Base-by-base conservation (phyloP, 1,284 basidiomycete species). In the Sanguinoderma infundibulare region DNA sequence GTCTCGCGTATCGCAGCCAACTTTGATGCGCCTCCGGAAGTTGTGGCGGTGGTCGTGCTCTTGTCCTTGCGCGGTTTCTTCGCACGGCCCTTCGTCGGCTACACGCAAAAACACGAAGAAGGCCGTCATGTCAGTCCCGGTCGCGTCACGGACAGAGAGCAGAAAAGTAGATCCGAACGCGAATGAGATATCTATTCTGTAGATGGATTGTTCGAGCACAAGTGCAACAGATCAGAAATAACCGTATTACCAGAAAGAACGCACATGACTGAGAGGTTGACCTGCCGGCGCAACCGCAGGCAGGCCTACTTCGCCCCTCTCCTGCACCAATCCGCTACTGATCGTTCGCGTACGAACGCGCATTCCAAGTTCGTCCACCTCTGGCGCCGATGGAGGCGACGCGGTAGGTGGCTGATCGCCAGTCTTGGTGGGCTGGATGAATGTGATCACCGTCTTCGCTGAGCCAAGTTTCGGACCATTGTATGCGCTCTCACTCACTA, bases 211-310 rank as follows among this genome's bases (percentile, higher is more conserved):
- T 26, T 39, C 58, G 50, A 54, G 12, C 26, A n/a, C 47, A 39
- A 54, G 26, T 34, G 39, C 28, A 40, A 42, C 38, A 44, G 24
- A 65, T 51, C 22, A 51, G 49, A 68, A 73, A 71, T 69, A 69
- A 70, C 61, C 57, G 63, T 78, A 83, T 87, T 79, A 85, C 86
- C 87, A 80, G 81, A 86, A 83, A 80, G 83, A 83, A 92, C 90
- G 88, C 85, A 92, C 90, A 87, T 92, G 91, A 77, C 83, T 87
- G 79, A 92, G 77, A 67, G 90, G 86, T 73, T 85, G 86, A 67
- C 83, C 81, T 57, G 81, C 77, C 28, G 49, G 49, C 17, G 76
- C 72, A 17, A 26, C 54, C 55, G 79, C 70, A 59, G 82, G 79
- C 3, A 71, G 28, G 46, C 66, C 72, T 67, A 74, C 57, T 55